Evolutionary conservation across 2,329 filamentous ascomycete genomes (phyloP), one percentile per base, ranked within the genome.

Genomic region (Alternaria viburni): DNA sequence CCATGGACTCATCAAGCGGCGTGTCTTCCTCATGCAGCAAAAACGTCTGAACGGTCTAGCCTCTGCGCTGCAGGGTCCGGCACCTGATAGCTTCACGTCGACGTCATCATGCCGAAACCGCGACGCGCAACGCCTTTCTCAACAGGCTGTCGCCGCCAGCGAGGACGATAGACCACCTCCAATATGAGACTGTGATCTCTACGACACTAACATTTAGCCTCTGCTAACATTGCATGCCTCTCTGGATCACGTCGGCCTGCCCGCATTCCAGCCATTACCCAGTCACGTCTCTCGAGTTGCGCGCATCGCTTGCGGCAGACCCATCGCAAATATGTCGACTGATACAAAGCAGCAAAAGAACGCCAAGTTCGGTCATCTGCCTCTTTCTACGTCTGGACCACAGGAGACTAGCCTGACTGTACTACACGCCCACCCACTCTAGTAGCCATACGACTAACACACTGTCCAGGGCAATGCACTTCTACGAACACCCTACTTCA

Each of bases 401-500:
- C 75, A 77, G 59, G 74, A 79, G 36, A 82, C 80, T 11, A 76
- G 73, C 9, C 63, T 83, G 55, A 81, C 79, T 5, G 81, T 81
- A 68, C 10, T 5, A 5, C 25, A 25, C 6, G 25, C 21, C 21
- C 11, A 19, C 10, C 0, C 45, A 10, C 15, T 25, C n/a, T 0
- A 15, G 13, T 13, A 21, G 11, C 10, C 10, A 30, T 6, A 1
- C 1, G 11, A 6, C 51, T 63, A 41, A 65, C 44, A 25, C 10
- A 6, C 25, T 23, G 30, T 12, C 8, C 17, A 80, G 78, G 78
- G 79, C 61, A 76, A 78, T 44, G 83, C 86, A 0, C 81, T 93
- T 6, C 83, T 93, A 9, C 86, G 88, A 63, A 88, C 87, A 11
- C 85, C 90, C 2, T 89, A 87, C 70, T 90, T 93, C 81, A 97